A percentile compares a stretch with the other conserved stretches of the same genome.
phyloP scores from a whole-genome alignment of 2,329 filamentous ascomycete genomes.

The Microdochium paspali region DNA sequence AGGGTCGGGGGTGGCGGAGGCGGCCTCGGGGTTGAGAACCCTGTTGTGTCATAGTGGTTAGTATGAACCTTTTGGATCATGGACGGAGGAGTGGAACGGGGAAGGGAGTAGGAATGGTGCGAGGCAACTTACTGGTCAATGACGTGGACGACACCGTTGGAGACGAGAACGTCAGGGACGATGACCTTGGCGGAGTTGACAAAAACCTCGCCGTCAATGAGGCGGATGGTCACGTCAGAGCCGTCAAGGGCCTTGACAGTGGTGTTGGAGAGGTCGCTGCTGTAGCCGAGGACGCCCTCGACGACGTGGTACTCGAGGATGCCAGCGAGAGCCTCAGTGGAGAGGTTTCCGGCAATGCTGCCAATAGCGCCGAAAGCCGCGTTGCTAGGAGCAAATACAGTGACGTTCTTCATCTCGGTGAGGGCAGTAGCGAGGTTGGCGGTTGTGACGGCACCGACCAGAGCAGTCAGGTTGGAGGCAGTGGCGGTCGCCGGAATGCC shows the following conservation, averaged over 20 bases:
- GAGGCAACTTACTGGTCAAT: constrained; percentile 39
- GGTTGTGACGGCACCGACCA: constrained; percentile 33
- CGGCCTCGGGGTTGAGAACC: constrained; percentile 48
- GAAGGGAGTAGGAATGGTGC: neutral
- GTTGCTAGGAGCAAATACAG: constrained; percentile 56
- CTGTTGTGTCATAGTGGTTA: constrained; percentile 14
- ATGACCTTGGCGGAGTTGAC: constrained; percentile 41
- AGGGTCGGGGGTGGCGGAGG: constrained; percentile 29
- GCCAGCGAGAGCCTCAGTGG: constrained; percentile 32
- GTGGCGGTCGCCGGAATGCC: constrained; percentile 29
- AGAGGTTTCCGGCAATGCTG: constrained; percentile 36
- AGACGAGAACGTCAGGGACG: constrained; percentile 35
- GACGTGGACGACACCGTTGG: constrained; percentile 48
- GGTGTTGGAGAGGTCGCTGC: constrained; percentile 20
- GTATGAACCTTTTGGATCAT: neutral
- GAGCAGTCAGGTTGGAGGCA: constrained; percentile 32
- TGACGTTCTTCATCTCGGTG: constrained; percentile 36
- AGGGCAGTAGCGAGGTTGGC: constrained; percentile 31
- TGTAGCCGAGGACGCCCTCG: constrained; percentile 41
- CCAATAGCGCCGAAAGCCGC: constrained; percentile 48
- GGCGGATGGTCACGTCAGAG: constrained; percentile 32
- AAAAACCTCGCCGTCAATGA: constrained; percentile 29
- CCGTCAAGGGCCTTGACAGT: constrained; percentile 26
- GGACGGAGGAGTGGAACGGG: too few species aligned
- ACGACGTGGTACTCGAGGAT: constrained; percentile 59